Percentiles rank a stretch among this genome's conserved stretches.
Evolutionary conservation across 208 protist species (phyloP).

Genomic region (Crithidia sp.): DNA sequence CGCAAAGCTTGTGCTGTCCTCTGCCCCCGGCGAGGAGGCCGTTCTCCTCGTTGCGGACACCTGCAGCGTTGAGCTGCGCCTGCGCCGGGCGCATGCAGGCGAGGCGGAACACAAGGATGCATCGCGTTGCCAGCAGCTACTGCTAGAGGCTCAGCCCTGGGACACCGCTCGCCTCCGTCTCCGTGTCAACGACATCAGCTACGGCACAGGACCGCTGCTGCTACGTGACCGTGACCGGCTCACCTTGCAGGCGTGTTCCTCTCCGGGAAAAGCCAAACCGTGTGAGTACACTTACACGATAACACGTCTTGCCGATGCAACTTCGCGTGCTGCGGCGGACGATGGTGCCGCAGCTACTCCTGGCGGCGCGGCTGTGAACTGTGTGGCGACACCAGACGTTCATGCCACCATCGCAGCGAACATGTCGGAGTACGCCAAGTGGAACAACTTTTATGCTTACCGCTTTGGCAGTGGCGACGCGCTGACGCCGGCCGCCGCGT

Average conservation of each 20-base stretch:
- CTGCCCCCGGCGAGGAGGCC: slow-evolving; percentile 2
- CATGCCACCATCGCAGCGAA: slow-evolving; percentile 1
- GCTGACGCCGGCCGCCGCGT: background rate
- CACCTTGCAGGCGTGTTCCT: slow-evolving; percentile 9
- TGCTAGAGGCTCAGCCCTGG: slow-evolving; percentile 31
- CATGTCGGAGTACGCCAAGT: slow-evolving; percentile 33
- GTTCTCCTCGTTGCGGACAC: slow-evolving; percentile 14
- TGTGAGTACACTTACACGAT: slow-evolving; percentile 20
- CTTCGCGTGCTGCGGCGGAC: background rate
- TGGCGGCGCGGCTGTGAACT: background rate
- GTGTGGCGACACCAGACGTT: too few species aligned
- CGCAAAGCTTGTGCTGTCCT: slow-evolving; percentile 15
- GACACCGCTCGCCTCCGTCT: slow-evolving; percentile 21
- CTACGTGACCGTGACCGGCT: slow-evolving; percentile 29
- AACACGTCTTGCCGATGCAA: background rate
- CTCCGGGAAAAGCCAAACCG: background rate
- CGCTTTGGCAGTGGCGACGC: slow-evolving; percentile 19
- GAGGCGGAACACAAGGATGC: too few species aligned
- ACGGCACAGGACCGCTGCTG: slow-evolving; percentile 34
- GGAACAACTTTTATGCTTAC: slow-evolving; percentile 38
- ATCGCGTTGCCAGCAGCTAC: background rate
- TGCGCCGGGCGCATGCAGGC: background rate
- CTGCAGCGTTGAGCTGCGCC: slow-evolving; percentile 15
- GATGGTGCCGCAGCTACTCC: background rate
- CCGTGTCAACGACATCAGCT: slow-evolving; percentile 32